These are phyloP conservation scores for Priceomyces medius DNA, from an alignment of 805 yeast genomes.

Conservation along the genomic window DNA sequence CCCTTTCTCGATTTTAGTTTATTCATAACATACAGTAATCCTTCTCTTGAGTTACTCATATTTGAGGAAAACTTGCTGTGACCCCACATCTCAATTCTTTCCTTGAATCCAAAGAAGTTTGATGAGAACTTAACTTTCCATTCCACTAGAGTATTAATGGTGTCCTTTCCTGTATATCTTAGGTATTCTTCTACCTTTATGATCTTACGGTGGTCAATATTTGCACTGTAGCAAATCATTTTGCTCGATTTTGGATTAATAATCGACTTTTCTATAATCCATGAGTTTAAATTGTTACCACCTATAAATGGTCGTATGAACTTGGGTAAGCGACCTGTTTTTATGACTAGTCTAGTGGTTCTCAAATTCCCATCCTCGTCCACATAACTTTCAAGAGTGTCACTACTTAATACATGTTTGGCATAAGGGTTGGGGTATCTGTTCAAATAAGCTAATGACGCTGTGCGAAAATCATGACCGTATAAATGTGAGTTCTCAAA, in stretches of 20 bases:
- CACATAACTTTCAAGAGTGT: constrained; percentile 62
- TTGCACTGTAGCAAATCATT: constrained; percentile 71
- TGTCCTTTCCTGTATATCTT: constrained; percentile 40
- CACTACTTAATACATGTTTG: constrained; percentile 78
- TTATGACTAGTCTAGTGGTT: constrained; percentile 72
- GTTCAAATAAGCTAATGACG: constrained; percentile 69
- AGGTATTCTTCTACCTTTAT: constrained; percentile 78
- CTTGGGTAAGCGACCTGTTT: constrained; percentile 75
- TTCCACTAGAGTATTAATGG: constrained; percentile 44
- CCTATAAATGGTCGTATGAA: constrained; percentile 80
- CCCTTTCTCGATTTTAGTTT: constrained; percentile 40
- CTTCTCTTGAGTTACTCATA: constrained; percentile 62
- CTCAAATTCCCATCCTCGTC: constrained; percentile 64
- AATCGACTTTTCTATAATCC: constrained; percentile 78
- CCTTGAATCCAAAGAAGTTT: constrained; percentile 65
- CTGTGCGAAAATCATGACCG: constrained; percentile 61
- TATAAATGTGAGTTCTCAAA: constrained; percentile 31
- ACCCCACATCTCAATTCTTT: constrained; percentile 82
- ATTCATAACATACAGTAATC: constrained; percentile 78
- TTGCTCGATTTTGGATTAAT: constrained; percentile 59
- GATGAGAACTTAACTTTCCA: constrained; percentile 69
- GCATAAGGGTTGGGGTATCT: constrained; percentile 74
- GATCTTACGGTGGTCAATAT: constrained; percentile 78
- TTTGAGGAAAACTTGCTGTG: constrained; percentile 67
- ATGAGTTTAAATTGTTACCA: constrained; percentile 56